phyloP scores from a whole-genome alignment of 2,329 filamentous ascomycete species.

The Scedosporium minutisporum region DNA sequence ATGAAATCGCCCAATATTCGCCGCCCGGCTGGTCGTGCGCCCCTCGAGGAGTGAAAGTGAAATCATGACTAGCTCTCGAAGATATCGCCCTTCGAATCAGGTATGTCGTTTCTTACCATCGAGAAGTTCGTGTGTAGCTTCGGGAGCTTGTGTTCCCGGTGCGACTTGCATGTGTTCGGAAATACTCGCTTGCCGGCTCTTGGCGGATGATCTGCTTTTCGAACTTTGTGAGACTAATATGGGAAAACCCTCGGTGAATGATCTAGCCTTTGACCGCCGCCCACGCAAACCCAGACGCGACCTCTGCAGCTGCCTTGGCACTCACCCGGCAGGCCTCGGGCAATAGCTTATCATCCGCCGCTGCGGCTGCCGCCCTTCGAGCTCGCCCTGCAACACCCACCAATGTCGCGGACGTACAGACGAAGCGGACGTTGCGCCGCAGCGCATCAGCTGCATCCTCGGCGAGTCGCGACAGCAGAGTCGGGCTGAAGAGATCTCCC shows the following conservation, averaged over 20 bases:
- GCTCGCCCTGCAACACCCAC: conserved; percentile 70
- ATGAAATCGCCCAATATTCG: neutral
- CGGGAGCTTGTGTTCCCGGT: neutral
- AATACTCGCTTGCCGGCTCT: neutral
- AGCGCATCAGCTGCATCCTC: conserved; percentile 63
- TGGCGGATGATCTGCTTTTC: neutral
- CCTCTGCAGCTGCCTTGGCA: conserved; percentile 72
- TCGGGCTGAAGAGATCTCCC: conserved; percentile 49
- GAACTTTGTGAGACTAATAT: neutral
- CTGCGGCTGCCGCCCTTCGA: conserved; percentile 78
- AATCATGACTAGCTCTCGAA: conserved; percentile 5
- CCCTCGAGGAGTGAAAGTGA: neutral
- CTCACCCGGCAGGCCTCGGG: conserved; percentile 49
- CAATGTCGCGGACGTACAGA: conserved; percentile 72
- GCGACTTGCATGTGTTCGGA: neutral
- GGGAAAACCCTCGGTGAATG: conserved; percentile 6
- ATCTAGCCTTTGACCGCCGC: conserved; percentile 51
- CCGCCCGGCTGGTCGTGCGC: conserved; percentile 1
- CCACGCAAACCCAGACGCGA: conserved; percentile 61
- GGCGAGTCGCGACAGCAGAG: conserved; percentile 28
- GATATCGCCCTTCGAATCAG: conserved; percentile 5
- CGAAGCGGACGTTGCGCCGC: conserved; percentile 72
- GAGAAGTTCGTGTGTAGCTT: neutral
- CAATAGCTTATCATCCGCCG: conserved; percentile 66
- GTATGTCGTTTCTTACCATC: neutral